Conservation (phyloP, 192 early-diverging fungal species). For the Thamnidium elegans region DNA sequence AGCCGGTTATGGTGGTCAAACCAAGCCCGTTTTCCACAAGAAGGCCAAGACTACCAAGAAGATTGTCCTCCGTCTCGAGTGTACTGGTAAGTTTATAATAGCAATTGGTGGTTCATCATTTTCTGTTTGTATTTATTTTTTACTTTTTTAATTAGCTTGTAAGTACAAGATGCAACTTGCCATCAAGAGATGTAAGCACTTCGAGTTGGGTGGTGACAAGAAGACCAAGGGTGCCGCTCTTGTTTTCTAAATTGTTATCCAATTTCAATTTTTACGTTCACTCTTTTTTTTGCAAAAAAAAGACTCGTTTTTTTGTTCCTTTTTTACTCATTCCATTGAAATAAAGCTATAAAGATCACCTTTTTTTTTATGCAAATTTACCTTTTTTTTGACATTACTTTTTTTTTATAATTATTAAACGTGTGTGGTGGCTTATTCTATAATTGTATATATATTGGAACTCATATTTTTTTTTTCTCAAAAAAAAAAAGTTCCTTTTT, state of each 20-base stretch:
- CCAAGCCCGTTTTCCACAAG: constrained; percentile 99
- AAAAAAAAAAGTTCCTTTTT: too few relatives aligned
- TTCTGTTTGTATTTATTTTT: not conserved
- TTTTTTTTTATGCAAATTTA: not conserved
- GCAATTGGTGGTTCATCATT: constrained; percentile 7
- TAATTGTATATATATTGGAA: too few relatives aligned
- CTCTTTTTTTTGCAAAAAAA: not conserved
- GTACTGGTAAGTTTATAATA: constrained; percentile 54
- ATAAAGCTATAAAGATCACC: not conserved
- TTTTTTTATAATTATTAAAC: too few relatives aligned
- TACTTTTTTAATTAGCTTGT: constrained; percentile 51
- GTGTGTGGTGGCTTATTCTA: too few relatives aligned
- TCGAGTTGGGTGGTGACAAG: constrained; percentile 99
- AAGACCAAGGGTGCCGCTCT: constrained; percentile 90
- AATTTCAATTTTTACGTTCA: not conserved
- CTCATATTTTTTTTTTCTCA: too few relatives aligned
- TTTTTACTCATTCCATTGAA: not conserved
- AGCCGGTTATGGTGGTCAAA: constrained; percentile 99
- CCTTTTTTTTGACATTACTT: too few relatives aligned
- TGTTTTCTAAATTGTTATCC: constrained; percentile 65
- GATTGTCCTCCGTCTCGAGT: constrained; percentile 98
- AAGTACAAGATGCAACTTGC: constrained; percentile 99
- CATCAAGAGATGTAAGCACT: constrained; percentile 99
- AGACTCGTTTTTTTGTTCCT: not conserved
- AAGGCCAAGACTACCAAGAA: constrained; percentile 99